Base-by-base conservation (phyloP, 1,139 yeast species). In the Kazachstania sp. region DNA sequence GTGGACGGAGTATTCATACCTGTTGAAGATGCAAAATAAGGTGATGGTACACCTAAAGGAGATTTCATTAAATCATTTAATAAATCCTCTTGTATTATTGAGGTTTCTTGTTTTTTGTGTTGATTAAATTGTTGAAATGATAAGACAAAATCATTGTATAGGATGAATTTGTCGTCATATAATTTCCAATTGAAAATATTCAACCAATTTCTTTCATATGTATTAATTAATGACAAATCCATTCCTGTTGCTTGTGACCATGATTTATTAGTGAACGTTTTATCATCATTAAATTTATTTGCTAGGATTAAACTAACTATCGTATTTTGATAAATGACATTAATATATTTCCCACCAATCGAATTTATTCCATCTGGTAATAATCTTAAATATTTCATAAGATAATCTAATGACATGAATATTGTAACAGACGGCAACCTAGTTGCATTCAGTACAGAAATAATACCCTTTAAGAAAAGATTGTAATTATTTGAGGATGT, bases 231-330 rank as follows among this genome's bases (percentile, higher is more conserved):
- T 3, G 60, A 59, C 46, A 86, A 73, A 15, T 78, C 70, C 53
- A 92, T 74, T 26, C 95, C 95, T 13, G 97, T 86, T 20, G 97
- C 97, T 48, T 88, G 92, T 42, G 88, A 77, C 98, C 98, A 92
- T 9, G 96, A 87, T 61, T 81, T 81, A 69, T 90, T 92, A 51
- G 95, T 88, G 61, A 92, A 92, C 26, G 97, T 92, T 68, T 90
- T 88, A 70, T 92, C 98, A 66, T 92, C 97, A 63, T 90, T 88
- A 65, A 88, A 86, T 68, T 92, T 92, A 71, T 92, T 92, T 41
- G 97, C 95, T 53, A 92, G 72, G 37, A 92, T 77, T 43, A 92
- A 73, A 1, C 95, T 76, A 30, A 84, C 75, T 43, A 84, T 81
- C 48, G 87, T 71, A 60, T 78, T 74, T 54, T 78, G 74, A 58